Percentiles rank a stretch among this genome's conserved stretches.
Evolutionary conservation across 768 basidiomycete genomes (phyloP).

Genomic region (Trametes gibbosa): DNA sequence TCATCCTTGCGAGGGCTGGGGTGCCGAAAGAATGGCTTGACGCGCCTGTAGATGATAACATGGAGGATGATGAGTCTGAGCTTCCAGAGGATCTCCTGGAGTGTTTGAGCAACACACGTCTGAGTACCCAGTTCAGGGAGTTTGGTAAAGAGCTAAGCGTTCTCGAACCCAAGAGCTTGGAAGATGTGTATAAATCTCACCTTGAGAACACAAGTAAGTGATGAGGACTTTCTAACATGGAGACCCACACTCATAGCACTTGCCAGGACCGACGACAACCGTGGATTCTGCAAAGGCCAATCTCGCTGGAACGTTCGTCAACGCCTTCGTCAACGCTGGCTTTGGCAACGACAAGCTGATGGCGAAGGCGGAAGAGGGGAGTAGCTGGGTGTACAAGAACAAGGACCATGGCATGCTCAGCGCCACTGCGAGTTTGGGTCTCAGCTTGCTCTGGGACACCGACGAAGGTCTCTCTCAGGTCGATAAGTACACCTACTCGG

Average conservation of each 20-base stretch:
- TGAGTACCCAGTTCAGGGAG: constrained; percentile 81
- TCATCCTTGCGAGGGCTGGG: constrained; percentile 89
- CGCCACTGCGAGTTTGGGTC: constrained; percentile 90
- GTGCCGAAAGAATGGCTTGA: constrained; percentile 89
- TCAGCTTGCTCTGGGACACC: constrained; percentile 94
- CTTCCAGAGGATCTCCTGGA: constrained; percentile 80
- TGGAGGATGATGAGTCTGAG: constrained; percentile 54
- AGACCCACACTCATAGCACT: not conserved
- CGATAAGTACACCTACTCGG: constrained; percentile 96
- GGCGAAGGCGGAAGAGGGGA: constrained; percentile 94
- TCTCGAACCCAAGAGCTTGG: constrained; percentile 82
- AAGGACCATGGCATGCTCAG: constrained; percentile 99
- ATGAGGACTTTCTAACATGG: not conserved
- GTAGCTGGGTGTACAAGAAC: constrained; percentile 99
- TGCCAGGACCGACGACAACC: constrained; percentile 59
- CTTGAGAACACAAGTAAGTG: constrained; percentile 80
- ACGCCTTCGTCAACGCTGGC: constrained; percentile 97
- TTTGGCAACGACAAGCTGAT: constrained; percentile 99
- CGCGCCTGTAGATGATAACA: constrained; percentile 46
- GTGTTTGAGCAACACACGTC: constrained; percentile 80
- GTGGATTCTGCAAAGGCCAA: constrained; percentile 95
- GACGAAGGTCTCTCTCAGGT: constrained; percentile 92
- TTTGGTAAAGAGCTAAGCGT: constrained; percentile 96
- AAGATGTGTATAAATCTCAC: constrained; percentile 97
- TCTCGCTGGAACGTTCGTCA: constrained; percentile 95